Conservation (phyloP, 2,329 filamentous ascomycete species). For the Ophiocordyceps robertsii region DNA sequence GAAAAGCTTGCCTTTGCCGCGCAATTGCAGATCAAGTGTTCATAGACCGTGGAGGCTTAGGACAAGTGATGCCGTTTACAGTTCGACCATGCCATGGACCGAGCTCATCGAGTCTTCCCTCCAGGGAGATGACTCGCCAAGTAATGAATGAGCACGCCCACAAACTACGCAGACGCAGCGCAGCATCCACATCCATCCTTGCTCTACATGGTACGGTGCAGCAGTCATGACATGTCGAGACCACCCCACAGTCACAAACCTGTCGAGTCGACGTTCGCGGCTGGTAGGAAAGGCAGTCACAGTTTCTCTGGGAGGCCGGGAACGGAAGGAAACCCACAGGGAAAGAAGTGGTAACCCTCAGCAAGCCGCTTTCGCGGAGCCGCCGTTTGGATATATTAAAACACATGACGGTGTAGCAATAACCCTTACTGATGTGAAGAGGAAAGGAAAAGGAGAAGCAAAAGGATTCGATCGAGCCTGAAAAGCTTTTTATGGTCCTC, state of each 20-base stretch:
- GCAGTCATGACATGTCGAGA: slow-evolving; percentile 24
- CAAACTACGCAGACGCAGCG: background rate
- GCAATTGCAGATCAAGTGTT: no score
- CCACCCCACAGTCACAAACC: slow-evolving; percentile 39
- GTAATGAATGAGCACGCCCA: no score
- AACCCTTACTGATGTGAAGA: slow-evolving; percentile 31
- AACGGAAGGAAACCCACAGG: slow-evolving; percentile 41
- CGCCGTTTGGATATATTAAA: slow-evolving; percentile 28
- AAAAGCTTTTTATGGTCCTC: slow-evolving; percentile 6
- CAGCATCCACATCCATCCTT: background rate
- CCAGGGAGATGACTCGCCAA: no score
- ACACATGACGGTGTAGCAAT: slow-evolving; percentile 38
- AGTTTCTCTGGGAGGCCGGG: slow-evolving; percentile 35
- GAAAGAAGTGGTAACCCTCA: slow-evolving; percentile 31
- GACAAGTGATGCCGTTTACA: no score
- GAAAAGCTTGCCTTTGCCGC: no score
- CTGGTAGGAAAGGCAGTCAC: slow-evolving; percentile 35
- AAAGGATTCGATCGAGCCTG: background rate
- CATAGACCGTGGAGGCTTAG: no score
- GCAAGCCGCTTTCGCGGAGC: slow-evolving; percentile 41
- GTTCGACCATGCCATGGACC: no score
- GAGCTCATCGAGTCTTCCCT: no score
- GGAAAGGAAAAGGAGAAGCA: slow-evolving; percentile 15
- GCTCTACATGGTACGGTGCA: no score
- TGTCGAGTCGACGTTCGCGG: slow-evolving; percentile 19